Evolutionary conservation across 2,329 filamentous ascomycete genomes (phyloP).

Genomic region (Xylaria sp.): DNA sequence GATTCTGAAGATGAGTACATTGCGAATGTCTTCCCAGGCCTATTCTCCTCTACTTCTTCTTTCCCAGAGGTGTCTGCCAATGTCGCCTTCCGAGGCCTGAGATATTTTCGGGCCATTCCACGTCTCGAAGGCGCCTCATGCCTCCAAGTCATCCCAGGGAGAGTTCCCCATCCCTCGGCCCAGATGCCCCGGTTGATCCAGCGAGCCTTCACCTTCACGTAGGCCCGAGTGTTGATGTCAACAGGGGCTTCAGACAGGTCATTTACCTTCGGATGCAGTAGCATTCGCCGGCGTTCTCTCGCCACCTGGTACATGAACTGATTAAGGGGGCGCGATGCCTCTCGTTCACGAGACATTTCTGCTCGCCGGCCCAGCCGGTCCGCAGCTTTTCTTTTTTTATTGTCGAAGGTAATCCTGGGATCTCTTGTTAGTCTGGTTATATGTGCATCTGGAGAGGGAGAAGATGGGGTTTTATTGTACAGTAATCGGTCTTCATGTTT

Average conservation of each 20-base stretch:
- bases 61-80: background rate
- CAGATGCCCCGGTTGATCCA: slow-evolving; percentile 9
- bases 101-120: too few relatives aligned
- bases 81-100: too few relatives aligned
- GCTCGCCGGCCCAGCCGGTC: background rate
- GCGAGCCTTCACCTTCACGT: background rate
- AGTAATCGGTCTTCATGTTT: slow-evolving; percentile 2
- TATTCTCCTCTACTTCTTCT: background rate
- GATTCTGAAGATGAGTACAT: background rate
- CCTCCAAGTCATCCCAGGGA: slow-evolving; percentile 7
- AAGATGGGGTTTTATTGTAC: background rate
- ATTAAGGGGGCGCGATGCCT: slow-evolving; percentile 14
- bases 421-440: background rate
- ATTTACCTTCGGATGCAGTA: too few relatives aligned
- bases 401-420: background rate
- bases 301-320: slow-evolving; percentile 11
- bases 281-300: background rate
- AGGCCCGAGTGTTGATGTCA: slow-evolving; percentile 5
- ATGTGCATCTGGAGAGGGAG: background rate
- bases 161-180: slow-evolving; percentile 5
- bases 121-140: slow-evolving; percentile 1
- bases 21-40: background rate
- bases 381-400: background rate
- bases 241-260: background rate
- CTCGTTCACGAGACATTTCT: background rate